A percentile compares a stretch with the other conserved stretches of the same genome.
Conservation (phyloP, 2,329 filamentous ascomycete genomes). For the Amauroascus niger region DNA sequence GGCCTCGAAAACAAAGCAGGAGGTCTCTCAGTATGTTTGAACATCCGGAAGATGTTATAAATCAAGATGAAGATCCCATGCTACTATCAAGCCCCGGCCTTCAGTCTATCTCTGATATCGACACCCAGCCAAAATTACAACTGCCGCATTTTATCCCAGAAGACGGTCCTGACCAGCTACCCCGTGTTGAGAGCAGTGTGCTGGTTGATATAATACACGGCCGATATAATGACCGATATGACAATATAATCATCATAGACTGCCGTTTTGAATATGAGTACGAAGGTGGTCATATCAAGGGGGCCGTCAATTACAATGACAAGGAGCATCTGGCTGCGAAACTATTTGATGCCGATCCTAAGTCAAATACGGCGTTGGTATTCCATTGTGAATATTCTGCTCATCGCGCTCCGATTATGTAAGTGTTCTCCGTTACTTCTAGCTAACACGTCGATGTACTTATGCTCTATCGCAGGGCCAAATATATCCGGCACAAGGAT, state of each 20-base stretch:
- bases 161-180: conserved; percentile 74
- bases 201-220: conserved; percentile 82
- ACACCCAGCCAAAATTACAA: conserved; percentile 61
- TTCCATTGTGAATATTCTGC: conserved; percentile 99
- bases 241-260: conserved; percentile 80
- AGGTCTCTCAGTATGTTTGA: conserved; percentile 98
- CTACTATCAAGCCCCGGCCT: conserved; percentile 47
- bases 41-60: conserved; percentile 76
- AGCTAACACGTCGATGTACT: background rate
- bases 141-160: conserved; percentile 78
- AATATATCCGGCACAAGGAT: conserved; percentile 82
- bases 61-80: conserved; percentile 56
- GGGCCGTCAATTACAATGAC: conserved; percentile 92
- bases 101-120: conserved; percentile 72
- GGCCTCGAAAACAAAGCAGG: conserved; percentile 79
- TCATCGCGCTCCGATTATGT: conserved; percentile 89
- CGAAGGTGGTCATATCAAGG: conserved; percentile 87
- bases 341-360: conserved; percentile 59
- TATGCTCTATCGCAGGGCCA: conserved; percentile 46
- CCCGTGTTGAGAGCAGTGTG: conserved; percentile 72
- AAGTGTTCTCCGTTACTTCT: conserved; percentile 21
- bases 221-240: conserved; percentile 64
- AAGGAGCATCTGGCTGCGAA: conserved; percentile 75
- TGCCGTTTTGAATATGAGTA: conserved; percentile 99
- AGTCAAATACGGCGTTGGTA: conserved; percentile 68